Base-by-base conservation (phyloP, 2,329 filamentous ascomycete genomes). In the Pseudogymnoascus sp. region DNA sequence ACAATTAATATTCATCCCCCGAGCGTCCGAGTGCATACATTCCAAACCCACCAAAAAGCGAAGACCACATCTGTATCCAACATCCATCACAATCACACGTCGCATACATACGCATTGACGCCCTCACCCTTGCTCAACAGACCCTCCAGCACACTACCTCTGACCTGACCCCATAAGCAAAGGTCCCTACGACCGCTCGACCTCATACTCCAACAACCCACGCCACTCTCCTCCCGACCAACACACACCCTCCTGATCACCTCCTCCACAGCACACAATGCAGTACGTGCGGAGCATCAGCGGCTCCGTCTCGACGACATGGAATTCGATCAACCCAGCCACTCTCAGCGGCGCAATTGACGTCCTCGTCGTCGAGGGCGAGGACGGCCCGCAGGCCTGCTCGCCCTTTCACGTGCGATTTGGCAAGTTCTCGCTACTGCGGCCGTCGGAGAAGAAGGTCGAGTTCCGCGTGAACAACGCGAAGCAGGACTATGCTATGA, bases 341-440 rank as follows among this genome's bases (percentile, higher is more conserved):
- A 99, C 95, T 11, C 85, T 99, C 63, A 96, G 91, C 78, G 95
- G 95, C 72, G 95, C 95, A 72, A 97, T 99, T 78, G 95, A 99
- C 82, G 93, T 97, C 69, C 96, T 99, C 69, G 93, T 99, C 62
- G 92, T 99, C 64, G 92, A 99, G 77, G 92, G 96, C 69, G 91
- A 93, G 73, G 95, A 99, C 82, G 95, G 91, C 79, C 81, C 80
- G 41, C 83, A 97, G 63, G 87, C 89, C 67, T 99, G 95, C 78
- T 97, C 93, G 28, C 95, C 95, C 59, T 99, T 99, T 77, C 95
- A 99, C 76, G 95, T 99, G 68, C 92, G 95, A 71, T 99, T 99
- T 76, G 95, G 95, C 76, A 99, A 99, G 79, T 97, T 97, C 80
- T 96, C 93, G 64, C 83, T 99, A 40, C 79, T 99, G 71, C 89